Evolutionary conservation across 176 grass and related monocot species (phyloP), one percentile per base, ranked within the genome.

Genomic region (Oryza glumipatula): DNA sequence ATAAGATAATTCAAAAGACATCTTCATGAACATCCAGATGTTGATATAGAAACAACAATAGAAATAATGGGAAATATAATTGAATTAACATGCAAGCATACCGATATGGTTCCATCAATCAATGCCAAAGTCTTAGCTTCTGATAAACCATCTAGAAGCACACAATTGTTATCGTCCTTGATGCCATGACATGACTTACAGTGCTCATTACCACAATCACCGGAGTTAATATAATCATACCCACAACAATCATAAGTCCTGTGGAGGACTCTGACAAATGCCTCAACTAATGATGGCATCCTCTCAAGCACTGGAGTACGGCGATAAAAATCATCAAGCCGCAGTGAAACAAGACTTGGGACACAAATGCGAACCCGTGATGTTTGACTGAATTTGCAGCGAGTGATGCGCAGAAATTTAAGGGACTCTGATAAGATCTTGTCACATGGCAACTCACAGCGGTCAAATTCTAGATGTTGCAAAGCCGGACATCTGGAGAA

Each of bases 401-500:
- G 19, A 61, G 19, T 61, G 21, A 61, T 61, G 56, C 21, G n/a
- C 19, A 61, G 56, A 22, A 61, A 1, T 61, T n/a, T 61, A 10
- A 61, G 7, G 56, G 56, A 61, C 56, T 21, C 8, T 22, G 56
- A 61, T 9, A 7, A 61, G 56, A 61, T 61, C 56, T 9, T 61
- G 56, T n/a, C 56, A 61, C 56, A 61, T 7, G 7, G 9, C 19
- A 61, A 61, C 21, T 61, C 56, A 61, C 56, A 61, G 56, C 7
- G 19, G 7, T n/a, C 56, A 61, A 61, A 61, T 6, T 61, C 56
- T 61, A 61, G 19, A 61, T 61, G 56, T 7, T 61, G 56, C 19
- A 61, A 22, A n/a, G 74, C 74, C 12, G 56, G 81, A 3, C 54
- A 83, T 10, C 11, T 48, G 0, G 80, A 83, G 15, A 83, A 83